Base-by-base conservation (phyloP, 441 rosid genomes). In the Syzygium malaccense region DNA sequence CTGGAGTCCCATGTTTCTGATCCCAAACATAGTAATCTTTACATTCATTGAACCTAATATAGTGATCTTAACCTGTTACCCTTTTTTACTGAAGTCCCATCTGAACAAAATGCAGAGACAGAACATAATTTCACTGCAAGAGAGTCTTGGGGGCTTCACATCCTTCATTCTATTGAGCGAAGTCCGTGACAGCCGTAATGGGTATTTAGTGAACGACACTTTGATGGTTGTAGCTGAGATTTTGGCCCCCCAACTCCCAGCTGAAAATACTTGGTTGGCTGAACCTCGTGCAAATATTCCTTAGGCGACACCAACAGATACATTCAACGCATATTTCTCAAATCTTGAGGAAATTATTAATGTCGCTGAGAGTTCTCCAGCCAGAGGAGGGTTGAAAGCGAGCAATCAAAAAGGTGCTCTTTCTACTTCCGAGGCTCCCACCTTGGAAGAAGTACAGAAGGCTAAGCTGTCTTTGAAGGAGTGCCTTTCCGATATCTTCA, bases 401-500 rank as follows among this genome's bases (percentile, higher is more conserved):
- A 28, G 33, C 19, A n/a, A 62, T 62, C 19, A n/a, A 62, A 62
- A n/a, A n/a, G 2, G 26, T 51, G 75, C 5, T 37, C 86, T 37
- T 87, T 37, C 4, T 4, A 57, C 23, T 23, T 53, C 32, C 5
- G 86, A 30, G 13, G 8, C 78, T 37, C 86, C 89, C 11, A 80
- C 71, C 57, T 79, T 87, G 78, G 20, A 80, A 87, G 86, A 87
- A 68, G 78, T 80, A 23, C 33, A 79, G 41, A 55, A 55, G 55
- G 89, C 86, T 78, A 87, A 79, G 55, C 89, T 75, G 55, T 79
- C 89, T 62, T 28, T 79, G 55, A 87, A 87, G 55, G 89, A 87
- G 53, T 87, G 89, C 28, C 86, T 87, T 14, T 75, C 89, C 4
- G 57, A 87, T 57, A 28, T 87, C 71, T 87, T 87, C 56, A 87